phyloP scores from a whole-genome alignment of 2,329 filamentous ascomycete genomes.

The Cladophialophora yegresii region DNA sequence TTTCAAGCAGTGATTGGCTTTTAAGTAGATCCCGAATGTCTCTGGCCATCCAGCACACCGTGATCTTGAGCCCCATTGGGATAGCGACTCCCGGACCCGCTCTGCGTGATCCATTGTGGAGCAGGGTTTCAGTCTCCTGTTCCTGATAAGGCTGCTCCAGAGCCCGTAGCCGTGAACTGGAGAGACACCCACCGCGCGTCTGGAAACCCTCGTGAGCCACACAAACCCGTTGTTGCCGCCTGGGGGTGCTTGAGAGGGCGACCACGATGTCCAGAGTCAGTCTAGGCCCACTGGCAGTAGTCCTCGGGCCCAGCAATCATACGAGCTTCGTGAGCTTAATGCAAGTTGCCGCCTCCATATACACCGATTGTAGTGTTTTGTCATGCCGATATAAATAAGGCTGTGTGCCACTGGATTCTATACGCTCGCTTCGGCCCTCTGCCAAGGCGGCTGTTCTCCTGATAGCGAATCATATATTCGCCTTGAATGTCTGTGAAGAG shows the following conservation, averaged over 20 bases:
- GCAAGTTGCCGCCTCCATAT: neutral
- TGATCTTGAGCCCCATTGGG: neutral
- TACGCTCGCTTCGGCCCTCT: neutral
- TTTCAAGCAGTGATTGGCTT: neutral
- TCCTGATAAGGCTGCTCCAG: neutral
- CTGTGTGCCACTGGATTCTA: neutral
- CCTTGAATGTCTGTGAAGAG: constrained; percentile 3
- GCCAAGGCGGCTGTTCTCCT: constrained; percentile 5
- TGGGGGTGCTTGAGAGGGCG: neutral
- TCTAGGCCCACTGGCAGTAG: neutral
- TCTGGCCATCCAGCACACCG: neutral
- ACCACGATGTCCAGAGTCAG: neutral
- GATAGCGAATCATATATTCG: neutral
- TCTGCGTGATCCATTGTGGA: neutral
- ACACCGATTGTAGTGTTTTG: neutral
- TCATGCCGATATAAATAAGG: constrained; percentile 3
- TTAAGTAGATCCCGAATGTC: neutral
- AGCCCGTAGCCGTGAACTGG: neutral
- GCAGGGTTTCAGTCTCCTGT: neutral
- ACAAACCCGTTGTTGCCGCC: neutral
- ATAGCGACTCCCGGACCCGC: neutral
- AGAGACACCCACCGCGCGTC: neutral
- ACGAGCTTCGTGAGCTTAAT: constrained; percentile 3
- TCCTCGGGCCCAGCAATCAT: neutral
- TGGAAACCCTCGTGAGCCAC: neutral